Percentiles rank a stretch among this genome's conserved stretches.
Evolutionary conservation across 768 basidiomycete species (phyloP).

Genomic region (Termitomyces sp.): DNA sequence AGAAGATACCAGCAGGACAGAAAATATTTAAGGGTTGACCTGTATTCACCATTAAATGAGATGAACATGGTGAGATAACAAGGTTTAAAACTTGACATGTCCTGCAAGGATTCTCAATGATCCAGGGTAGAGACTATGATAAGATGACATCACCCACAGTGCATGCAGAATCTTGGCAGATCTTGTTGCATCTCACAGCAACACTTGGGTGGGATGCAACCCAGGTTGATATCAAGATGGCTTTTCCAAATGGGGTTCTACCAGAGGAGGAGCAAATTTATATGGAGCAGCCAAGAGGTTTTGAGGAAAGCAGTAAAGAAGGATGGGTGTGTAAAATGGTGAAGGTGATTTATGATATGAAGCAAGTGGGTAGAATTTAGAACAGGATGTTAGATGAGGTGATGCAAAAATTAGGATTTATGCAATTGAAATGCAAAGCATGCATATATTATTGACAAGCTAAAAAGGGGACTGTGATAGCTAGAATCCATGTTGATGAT

Average conservation of each 20-base stretch:
- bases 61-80: constrained; percentile 20
- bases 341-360: background rate
- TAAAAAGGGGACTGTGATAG: constrained; percentile 20
- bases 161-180: background rate
- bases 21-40: constrained; percentile 24
- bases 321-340: background rate
- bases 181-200: constrained; percentile 23
- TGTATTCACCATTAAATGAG: constrained; percentile 13
- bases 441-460: constrained; percentile 19
- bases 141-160: background rate
- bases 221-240: background rate
- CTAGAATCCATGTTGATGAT: background rate
- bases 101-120: constrained; percentile 29
- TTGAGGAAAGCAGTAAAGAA: background rate
- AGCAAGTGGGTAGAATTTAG: background rate
- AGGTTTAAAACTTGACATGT: constrained; percentile 32
- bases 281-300: constrained; percentile 27
- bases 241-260: too few relatives aligned
- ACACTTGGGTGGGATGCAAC: constrained; percentile 29
- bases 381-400: constrained; percentile 14
- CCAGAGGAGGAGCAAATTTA: too few relatives aligned
- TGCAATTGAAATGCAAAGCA: constrained; percentile 6
- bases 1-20: constrained; percentile 10
- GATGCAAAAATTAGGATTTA: constrained; percentile 29
- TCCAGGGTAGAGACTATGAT: background rate